A percentile compares a stretch with the other conserved stretches of the same genome.
Conservation (phyloP, 1,284 basidiomycete species). For the Trichosporon coremiiforme region DNA sequence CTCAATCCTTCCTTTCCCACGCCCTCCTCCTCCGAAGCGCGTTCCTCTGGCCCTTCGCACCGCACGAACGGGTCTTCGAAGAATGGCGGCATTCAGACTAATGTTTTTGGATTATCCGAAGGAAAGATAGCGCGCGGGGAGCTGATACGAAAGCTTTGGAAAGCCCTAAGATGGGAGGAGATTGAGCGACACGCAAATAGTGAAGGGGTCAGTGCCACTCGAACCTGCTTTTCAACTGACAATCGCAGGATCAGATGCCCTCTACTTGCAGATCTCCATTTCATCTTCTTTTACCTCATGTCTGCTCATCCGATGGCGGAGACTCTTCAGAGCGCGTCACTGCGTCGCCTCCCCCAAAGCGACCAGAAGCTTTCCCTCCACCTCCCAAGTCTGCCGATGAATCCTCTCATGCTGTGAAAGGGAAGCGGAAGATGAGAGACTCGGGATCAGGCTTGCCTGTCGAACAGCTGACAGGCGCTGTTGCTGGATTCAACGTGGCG, state of each 20-base stretch:
- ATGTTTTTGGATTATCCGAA: slow-evolving; percentile 23
- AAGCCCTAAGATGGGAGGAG: slow-evolving; percentile 51
- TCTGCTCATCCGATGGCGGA: slow-evolving; percentile 34
- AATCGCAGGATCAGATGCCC: slow-evolving; percentile 12
- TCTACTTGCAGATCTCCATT: slow-evolving; percentile 46
- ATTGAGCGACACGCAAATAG: slow-evolving; percentile 45
- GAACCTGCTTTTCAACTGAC: background rate
- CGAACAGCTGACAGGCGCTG: background rate
- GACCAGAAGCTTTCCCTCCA: slow-evolving; percentile 42
- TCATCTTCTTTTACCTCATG: slow-evolving; percentile 47
- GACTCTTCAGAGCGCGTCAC: background rate
- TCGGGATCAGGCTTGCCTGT: background rate
- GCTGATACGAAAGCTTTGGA: slow-evolving; percentile 52
- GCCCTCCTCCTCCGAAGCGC: slow-evolving; percentile 17
- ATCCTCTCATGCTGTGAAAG: slow-evolving; percentile 24
- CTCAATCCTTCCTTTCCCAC: slow-evolving; percentile 46
- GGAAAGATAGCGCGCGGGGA: slow-evolving; percentile 46
- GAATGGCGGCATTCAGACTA: background rate
- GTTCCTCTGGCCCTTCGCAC: slow-evolving; percentile 19
- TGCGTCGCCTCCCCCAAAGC: slow-evolving; percentile 36
- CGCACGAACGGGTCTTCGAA: slow-evolving; percentile 27
- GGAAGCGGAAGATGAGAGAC: slow-evolving; percentile 36
- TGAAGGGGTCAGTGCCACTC: slow-evolving; percentile 35
- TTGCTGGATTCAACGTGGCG: background rate
- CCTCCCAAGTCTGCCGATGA: slow-evolving; percentile 11